Conservation (phyloP, 108 stramenopile species). For the Nitzschia sp. region DNA sequence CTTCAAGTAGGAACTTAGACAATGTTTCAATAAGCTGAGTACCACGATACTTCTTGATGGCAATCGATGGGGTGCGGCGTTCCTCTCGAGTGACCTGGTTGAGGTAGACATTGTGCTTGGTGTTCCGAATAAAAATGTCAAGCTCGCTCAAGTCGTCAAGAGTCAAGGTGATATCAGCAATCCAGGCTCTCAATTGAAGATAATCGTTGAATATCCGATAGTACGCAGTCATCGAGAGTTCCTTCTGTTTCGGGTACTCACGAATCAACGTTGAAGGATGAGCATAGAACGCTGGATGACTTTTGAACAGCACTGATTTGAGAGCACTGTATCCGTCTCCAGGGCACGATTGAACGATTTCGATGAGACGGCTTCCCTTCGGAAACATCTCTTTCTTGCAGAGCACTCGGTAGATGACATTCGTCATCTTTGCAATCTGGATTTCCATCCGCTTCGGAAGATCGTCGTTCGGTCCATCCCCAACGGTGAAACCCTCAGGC, state of each 20-base stretch:
- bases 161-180: not conserved
- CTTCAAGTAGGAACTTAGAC: too few species aligned
- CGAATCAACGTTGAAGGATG: not conserved
- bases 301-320: not conserved
- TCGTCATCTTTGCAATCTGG: not conserved
- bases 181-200: not conserved
- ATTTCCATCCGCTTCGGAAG: too few species aligned
- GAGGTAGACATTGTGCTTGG: not conserved
- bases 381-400: not conserved
- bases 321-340: not conserved
- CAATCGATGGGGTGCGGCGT: not conserved
- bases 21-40: not conserved
- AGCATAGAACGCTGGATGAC: slow-evolving; percentile 1
- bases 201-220: not conserved
- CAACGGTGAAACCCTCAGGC: too few species aligned
- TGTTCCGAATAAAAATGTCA: slow-evolving; percentile 2
- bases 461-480: too few species aligned
- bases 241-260: not conserved
- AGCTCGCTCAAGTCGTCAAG: not conserved
- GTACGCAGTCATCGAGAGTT: not conserved
- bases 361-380: not conserved
- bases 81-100: not conserved
- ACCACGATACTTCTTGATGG: not conserved
- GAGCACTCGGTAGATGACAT: not conserved
- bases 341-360: not conserved